Evolutionary conservation across 257 asterid species (phyloP), one percentile per base, ranked within the genome.

Genomic region (Buddleja alternifolia): DNA sequence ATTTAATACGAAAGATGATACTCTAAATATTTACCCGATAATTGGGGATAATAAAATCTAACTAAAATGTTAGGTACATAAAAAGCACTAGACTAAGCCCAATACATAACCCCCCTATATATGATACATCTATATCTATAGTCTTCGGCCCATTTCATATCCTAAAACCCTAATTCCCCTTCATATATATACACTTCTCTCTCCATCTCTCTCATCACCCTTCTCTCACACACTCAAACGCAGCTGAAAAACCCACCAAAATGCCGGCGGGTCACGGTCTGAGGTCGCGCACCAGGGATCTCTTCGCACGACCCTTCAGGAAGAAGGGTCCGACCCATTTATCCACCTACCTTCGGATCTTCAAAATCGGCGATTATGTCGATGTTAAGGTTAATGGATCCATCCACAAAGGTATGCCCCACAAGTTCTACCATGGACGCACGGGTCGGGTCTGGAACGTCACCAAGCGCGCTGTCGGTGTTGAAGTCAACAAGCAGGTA

Each of bases 201-300:
- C 58, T 3, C 0, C 46, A 0, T 1, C 57, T 24, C 11, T 9
- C 24, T 12, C 11, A 24, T 53, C 57, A 11, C 16, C 42, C 19
- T 25, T 17, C 57, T 14, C 17, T 48, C 65, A 20, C 79, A 57
- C 47, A n/a, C 14, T 74, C 36, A 0, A 40, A 11, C 29, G 71
- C 67, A 17, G 60, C 68, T 42, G 50, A 57, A 42, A 41, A 60
- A 7, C 51, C 2, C 24, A 15, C 0, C 61, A 81, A 71, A 50
- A 86, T 83, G 90, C 93, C 90, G 82, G 93, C 93, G 7, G 93
- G 86, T 10, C 93, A 86, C 71, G 88, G 93, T 25, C 45, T 83
- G 60, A 73, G 90, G 63, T 55, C 90, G 16, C 85, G 93, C 32
- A 86, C 88, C 14, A 72, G 89, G 19, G 89, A 86, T 66, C 75